Evolutionary conservation across 2,329 filamentous ascomycete genomes (phyloP), one percentile per base, ranked within the genome.

Genomic region (Fusarium stilboides): DNA sequence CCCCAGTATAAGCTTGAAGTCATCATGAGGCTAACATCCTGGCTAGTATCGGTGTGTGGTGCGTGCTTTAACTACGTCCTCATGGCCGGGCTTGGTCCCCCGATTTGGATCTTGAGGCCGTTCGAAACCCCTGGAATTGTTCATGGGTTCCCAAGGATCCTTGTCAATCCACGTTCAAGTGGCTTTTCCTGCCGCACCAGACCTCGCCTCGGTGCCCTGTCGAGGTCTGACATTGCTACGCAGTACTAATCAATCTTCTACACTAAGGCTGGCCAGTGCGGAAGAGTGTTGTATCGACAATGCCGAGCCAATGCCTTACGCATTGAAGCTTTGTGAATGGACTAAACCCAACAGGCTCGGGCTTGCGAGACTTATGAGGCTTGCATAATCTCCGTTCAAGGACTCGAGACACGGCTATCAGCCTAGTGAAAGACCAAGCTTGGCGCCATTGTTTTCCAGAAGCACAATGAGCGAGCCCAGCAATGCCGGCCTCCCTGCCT

Each of bases 91-190:
- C 54, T 51, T 54, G 31, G 39, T 65, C 44, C 54, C 73, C 70
- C 53, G 57, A 72, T 75, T 74, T 56, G 71, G 70, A 64, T 57
- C 55, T 60, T 49, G 51, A 65, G 45, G 24, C 73, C 70, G 73
- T 40, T 49, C 53, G 40, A 46, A 61, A 47, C 58, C 68, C 61
- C 66, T 64, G 36, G n/a, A 36, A n/a, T 45, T 52, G 60, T 55
- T 59, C 67, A 68, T 67, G 55, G 52, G 56, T 59, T 64, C 54
- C 58, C 58, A 47, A 64, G 46, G 22, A 63, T 47, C 72, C 73
- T 56, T 71, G 71, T 56, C 62, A 55, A 46, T 53, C 57, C 58
- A 59, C 49, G 66, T 70, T 66, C 54, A 63, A 54, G 57, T 64
- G 61, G 51, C 36, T 62, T 65, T 66, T 19, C 44, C 54, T 60